Evolutionary conservation across 1,284 basidiomycete genomes (phyloP), one percentile per base, ranked within the genome.

Genomic region (Puccinia brachypodii): DNA sequence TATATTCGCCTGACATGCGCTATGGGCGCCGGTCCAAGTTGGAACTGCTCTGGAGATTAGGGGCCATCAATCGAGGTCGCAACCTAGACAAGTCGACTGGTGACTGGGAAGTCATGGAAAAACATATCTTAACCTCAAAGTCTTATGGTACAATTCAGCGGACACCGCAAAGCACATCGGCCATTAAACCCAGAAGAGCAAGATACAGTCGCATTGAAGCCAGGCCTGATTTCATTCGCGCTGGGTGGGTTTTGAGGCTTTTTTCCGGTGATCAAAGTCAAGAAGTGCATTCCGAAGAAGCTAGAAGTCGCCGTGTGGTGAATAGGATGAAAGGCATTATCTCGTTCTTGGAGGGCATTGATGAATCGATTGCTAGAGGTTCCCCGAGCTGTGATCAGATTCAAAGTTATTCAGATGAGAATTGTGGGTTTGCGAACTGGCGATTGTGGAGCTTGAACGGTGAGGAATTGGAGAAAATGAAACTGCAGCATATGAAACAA

Each of bases 291-390:
- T 83, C 75, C 62, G 77, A 80, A 11, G 80, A 84, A 75, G 84
- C 85, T n/a, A 83, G 83, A 60, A 83, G 83, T 25, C 82, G 85
- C 38, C 81, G 85, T 36, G 84, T 84, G 78, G 83, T 84, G 68
- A 86, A 85, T 69, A 84, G 85, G 19, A 86, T 86, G 78, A 84
- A 85, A 66, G 85, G 85, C 9, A 85, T 86, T 71, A 82, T 85
- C 73, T 82, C 82, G 19, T 85, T 85, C 82, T 79, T 86, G 69
- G 85, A 86, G 53, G 78, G 80, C 7, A 83, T 86, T 40, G 85
- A 86, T 81, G 85, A 86, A 75, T 53, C 69, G 31, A 62, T 75
- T 42, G 56, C 53, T 9, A 40, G 53, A 62, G 50, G 38, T 28
- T 42, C 56, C 9, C 33, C 73, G 11, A 62, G 31, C 25, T 75